Evolutionary conservation across 345 rosid species (phyloP).

Genomic region (Dipteronia sinensis): DNA sequence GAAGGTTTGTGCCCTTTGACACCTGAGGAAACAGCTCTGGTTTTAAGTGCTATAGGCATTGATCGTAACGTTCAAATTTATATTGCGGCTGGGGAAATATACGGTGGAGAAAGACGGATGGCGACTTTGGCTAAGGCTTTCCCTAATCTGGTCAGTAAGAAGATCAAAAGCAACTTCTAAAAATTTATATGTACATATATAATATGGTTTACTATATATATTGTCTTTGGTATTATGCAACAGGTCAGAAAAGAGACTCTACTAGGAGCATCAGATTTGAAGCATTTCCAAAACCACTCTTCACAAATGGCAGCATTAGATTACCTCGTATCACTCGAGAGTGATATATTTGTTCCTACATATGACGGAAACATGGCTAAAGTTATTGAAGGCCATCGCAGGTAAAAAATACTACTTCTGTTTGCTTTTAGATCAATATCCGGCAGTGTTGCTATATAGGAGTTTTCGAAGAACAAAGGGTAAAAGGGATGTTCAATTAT

Average conservation of each 20-base stretch:
- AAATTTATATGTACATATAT: not conserved
- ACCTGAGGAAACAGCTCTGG: constrained; percentile 95
- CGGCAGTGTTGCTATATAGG: too few relatives aligned
- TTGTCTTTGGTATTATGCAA: constrained; percentile 16
- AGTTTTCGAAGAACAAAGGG: too few relatives aligned
- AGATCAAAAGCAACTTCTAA: not conserved
- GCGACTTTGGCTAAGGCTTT: constrained; percentile 57
- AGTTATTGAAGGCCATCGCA: constrained; percentile 99
- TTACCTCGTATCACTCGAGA: constrained; percentile 83
- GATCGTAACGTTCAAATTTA: constrained; percentile 80
- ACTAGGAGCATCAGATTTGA: constrained; percentile 62
- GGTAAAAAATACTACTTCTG: constrained; percentile 38
- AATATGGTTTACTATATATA: not conserved
- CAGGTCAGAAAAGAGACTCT: constrained; percentile 91
- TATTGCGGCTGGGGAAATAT: constrained; percentile 96
- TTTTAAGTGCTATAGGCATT: constrained; percentile 70
- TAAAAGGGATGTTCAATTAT: too few relatives aligned
- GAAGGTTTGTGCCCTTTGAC: constrained; percentile 94
- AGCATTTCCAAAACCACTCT: constrained; percentile 72
- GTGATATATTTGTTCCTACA: constrained; percentile 91
- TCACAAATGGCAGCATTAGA: constrained; percentile 95
- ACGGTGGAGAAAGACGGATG: constrained; percentile 82
- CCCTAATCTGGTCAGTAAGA: constrained; percentile 76
- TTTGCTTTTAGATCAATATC: too few relatives aligned
- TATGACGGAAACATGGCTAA: constrained; percentile 96